Evolutionary conservation across 2,329 filamentous ascomycete species (phyloP), one percentile per base, ranked within the genome.

Genomic region (Monilinia fructigena): DNA sequence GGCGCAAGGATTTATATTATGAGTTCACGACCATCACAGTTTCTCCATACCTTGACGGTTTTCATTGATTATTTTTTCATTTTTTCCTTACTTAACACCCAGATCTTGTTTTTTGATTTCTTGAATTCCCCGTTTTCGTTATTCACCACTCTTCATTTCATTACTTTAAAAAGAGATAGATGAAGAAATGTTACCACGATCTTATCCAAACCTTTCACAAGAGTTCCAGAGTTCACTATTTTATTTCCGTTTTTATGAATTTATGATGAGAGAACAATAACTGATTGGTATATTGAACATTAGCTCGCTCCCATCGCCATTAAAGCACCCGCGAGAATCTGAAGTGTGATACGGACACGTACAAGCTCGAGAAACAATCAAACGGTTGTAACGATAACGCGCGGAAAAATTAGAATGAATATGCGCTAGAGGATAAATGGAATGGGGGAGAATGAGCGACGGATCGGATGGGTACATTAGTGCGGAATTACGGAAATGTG

Each of bases 251-350:
- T 47, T 47, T 47, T 14, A 40, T 40, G 38, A 40, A 47, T 18
- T n/a, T 10, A 47, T 47, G 18, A 68, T 68, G 70, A 73, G 72
- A 75, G 72, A 75, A 74, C 71, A 40, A 72, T 71, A 71, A 74
- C 74, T 75, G 72, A 75, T 75, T 65, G 55, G 55, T 65, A 52
- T 54, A 59, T 65, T 60, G 26, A 55, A 65, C n/a, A 28, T 61
- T 65, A 65, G 63, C 63, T 65, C 63, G 63, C 47, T 42, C 47
- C 55, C 55, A 55, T 53, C 63, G 48, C 40, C 55, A 61, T 45
- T 65, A 47, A 52, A 20, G n/a, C n/a, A 10, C 47, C 47, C 20
- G n/a, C 47, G 10, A 23, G 20, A 48, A 48, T 6, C 20, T 42
- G n/a, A 50, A 52, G 23, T 50, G 23, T 16, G 23, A 50, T 23